Evolutionary conservation across 2,329 filamentous ascomycete species (phyloP).

Genomic region (Fusarium sororula): DNA sequence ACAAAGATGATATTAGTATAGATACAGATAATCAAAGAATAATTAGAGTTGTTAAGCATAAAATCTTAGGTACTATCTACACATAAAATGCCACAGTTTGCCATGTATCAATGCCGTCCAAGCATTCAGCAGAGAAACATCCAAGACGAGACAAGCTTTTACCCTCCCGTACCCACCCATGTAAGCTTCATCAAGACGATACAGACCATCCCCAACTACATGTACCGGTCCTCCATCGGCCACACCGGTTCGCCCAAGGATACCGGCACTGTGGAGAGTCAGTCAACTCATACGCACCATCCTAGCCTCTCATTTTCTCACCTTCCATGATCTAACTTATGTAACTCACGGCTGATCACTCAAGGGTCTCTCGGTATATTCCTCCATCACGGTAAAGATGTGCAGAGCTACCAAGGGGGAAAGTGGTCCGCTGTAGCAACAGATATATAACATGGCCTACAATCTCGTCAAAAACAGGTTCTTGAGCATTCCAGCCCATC

Average conservation of each 20-base stretch:
- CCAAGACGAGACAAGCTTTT: conserved; percentile 24
- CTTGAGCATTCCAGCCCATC: not conserved
- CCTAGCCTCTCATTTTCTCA: not conserved
- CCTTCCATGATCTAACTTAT: not conserved
- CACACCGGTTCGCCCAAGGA: conserved; percentile 2
- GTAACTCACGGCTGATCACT: not conserved
- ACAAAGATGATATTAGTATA: not conserved
- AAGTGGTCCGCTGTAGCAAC: not conserved
- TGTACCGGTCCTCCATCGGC: not conserved
- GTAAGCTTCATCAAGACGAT: conserved; percentile 17
- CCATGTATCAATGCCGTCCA: not conserved
- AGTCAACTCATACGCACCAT: not conserved
- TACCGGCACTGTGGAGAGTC: not conserved
- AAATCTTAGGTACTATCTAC: not conserved
- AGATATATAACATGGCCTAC: conserved; percentile 19
- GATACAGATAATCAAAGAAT: no score
- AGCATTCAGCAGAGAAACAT: conserved; percentile 13
- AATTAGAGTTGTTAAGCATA: not conserved
- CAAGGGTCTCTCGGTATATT: conserved; percentile 12
- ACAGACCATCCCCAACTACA: conserved; percentile 2
- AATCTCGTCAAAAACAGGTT: conserved; percentile 12
- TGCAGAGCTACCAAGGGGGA: conserved; percentile 15
- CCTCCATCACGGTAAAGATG: conserved; percentile 14
- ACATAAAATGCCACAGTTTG: not conserved
- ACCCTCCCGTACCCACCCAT: not conserved